These are phyloP conservation scores for Pythium dissotocum DNA, from an alignment of 352 stramenopile species.

Conservation along the genomic window DNA sequence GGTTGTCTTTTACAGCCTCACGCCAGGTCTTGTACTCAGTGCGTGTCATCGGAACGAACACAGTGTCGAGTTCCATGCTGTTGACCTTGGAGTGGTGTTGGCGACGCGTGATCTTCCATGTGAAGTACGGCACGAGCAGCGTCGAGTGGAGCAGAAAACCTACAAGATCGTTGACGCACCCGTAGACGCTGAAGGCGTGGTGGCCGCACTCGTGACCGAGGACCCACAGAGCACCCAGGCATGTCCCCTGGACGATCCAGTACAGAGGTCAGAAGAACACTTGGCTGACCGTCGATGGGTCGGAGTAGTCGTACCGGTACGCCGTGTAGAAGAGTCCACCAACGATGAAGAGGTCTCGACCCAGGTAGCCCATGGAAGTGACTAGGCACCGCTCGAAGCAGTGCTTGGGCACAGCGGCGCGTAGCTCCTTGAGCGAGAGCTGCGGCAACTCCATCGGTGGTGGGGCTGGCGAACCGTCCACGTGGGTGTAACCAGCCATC, in stretches of 20 bases:
- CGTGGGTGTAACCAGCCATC: slow-evolving; percentile 63
- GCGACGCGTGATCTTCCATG: slow-evolving; percentile 95
- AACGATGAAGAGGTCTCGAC: slow-evolving; percentile 91
- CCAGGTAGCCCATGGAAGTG: slow-evolving; percentile 90
- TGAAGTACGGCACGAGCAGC: slow-evolving; percentile 98
- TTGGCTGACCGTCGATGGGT: slow-evolving; percentile 41
- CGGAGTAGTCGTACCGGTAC: slow-evolving; percentile 60
- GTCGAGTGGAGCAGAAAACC: slow-evolving; percentile 96
- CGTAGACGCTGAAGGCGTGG: slow-evolving; percentile 84
- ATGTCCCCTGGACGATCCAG: slow-evolving; percentile 91
- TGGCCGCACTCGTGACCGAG: slow-evolving; percentile 40
- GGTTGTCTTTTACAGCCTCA: slow-evolving; percentile 44
- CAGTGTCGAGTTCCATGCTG: slow-evolving; percentile 95
- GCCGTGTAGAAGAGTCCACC: slow-evolving; percentile 88
- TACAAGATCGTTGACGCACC: slow-evolving; percentile 95
- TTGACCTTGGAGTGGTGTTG: slow-evolving; percentile 96
- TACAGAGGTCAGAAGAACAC: slow-evolving; percentile 89
- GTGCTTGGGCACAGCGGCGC: slow-evolving; percentile 91
- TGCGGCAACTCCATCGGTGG: slow-evolving; percentile 81
- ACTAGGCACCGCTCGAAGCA: slow-evolving; percentile 96
- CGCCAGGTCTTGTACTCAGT: slow-evolving; percentile 57
- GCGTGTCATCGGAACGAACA: slow-evolving; percentile 93
- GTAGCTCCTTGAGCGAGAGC: slow-evolving; percentile 89
- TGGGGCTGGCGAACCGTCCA: slow-evolving; percentile 69
- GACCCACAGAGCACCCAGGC: neutral